Evolutionary conservation across 1,284 basidiomycete genomes (phyloP).

Genomic region (Hypsizygus ulmarius): DNA sequence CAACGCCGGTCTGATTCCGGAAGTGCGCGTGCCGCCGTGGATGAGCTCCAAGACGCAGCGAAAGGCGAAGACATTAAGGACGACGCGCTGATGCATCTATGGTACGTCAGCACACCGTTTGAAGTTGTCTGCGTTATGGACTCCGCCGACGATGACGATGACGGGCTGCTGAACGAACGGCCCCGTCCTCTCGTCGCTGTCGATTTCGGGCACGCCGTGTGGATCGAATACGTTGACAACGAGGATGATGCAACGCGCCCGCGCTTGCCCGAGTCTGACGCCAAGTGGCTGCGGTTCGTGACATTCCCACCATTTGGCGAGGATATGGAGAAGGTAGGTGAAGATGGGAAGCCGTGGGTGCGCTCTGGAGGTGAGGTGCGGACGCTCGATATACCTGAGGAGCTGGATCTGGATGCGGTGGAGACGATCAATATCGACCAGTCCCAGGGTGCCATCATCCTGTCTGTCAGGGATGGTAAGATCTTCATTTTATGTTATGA

Average conservation of each 20-base stretch:
- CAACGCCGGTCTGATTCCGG: background rate
- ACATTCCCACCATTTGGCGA: constrained; percentile 61
- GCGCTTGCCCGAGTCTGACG: constrained; percentile 27
- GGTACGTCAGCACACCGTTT: constrained; percentile 68
- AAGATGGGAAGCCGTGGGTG: constrained; percentile 26
- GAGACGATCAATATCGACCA: constrained; percentile 79
- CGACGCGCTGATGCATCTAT: constrained; percentile 57
- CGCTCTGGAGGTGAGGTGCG: constrained; percentile 40
- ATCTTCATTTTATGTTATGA: constrained; percentile 73
- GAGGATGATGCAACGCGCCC: constrained; percentile 21
- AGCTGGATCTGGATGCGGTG: constrained; percentile 59
- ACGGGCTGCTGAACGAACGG: constrained; percentile 36
- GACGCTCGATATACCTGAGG: constrained; percentile 61
- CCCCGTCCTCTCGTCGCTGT: constrained; percentile 69
- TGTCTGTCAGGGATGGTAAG: constrained; percentile 63
- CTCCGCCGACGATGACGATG: constrained; percentile 35
- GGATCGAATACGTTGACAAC: constrained; percentile 59
- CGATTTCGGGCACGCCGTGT: constrained; percentile 76
- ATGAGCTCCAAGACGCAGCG: constrained; percentile 20
- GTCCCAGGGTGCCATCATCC: constrained; percentile 68
- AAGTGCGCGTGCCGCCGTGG: background rate
- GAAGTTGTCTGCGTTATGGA: constrained; percentile 67
- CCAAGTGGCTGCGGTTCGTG: constrained; percentile 61
- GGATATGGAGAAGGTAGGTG: constrained; percentile 20
- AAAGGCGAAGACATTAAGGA: constrained; percentile 31